These are phyloP conservation scores for Epichloe amarillans DNA, from an alignment of 2,329 filamentous ascomycete species.

Conservation along the genomic window DNA sequence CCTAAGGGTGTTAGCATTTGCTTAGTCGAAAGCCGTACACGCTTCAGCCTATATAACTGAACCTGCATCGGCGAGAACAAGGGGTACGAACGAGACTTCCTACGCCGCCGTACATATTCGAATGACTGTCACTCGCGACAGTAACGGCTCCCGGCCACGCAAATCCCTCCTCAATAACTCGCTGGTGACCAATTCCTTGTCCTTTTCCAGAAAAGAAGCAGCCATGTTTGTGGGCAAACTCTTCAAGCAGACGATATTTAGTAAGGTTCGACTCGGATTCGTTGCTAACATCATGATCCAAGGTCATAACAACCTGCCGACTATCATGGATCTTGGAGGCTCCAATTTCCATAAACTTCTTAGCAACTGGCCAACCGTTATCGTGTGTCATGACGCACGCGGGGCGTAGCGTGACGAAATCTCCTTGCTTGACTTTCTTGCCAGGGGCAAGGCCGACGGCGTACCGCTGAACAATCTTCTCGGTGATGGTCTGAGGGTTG, in stretches of 20 bases:
- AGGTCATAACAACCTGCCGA: conserved; percentile 64
- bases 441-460: conserved; percentile 60
- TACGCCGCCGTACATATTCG: conserved; percentile 73
- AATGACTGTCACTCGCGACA: conserved; percentile 68
- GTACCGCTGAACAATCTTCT: conserved; percentile 83
- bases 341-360: conserved; percentile 69
- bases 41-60: no score
- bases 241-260: conserved; percentile 72
- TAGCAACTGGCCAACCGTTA: conserved; percentile 62
- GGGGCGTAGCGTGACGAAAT: conserved; percentile 70
- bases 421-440: conserved; percentile 64
- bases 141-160: conserved; percentile 71
- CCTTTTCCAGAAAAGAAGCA: conserved; percentile 62
- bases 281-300: conserved; percentile 87
- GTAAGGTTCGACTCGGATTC: conserved; percentile 63
- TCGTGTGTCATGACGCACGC: conserved; percentile 77
- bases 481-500: conserved; percentile 41
- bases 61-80: no score
- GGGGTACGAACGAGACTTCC: conserved; percentile 42
- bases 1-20: background rate
- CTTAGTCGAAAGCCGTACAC: conserved; percentile 16
- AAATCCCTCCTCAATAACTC: conserved; percentile 59
- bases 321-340: conserved; percentile 57
- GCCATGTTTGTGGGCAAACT: conserved; percentile 67
- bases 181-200: conserved; percentile 77